Base-by-base conservation (phyloP, 768 basidiomycete genomes). In the Pseudohyphozyma bogoriensis region DNA sequence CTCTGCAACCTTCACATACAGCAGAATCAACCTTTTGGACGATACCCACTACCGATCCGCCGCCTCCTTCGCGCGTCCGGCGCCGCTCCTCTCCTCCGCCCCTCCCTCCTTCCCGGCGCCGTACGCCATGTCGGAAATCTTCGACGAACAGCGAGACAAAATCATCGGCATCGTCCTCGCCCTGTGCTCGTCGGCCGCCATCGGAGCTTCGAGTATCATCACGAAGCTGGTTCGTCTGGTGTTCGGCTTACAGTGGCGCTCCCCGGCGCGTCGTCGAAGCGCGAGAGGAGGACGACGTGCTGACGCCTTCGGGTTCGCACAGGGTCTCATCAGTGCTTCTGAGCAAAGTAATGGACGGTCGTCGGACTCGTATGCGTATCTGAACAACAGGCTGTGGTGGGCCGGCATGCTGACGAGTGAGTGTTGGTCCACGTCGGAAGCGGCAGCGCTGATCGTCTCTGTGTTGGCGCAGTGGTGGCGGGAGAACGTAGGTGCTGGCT, bases 331-430 rank as follows among this genome's bases (percentile, higher is more conserved):
- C 65, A 88, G 90, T 70, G 86, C 92, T 47, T 83, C 83, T 5
- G 78, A 81, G 63, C 77, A 50, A 16, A 26, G 49, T 1, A 59
- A 56, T 66, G 69, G 67, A n/a, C 66, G 79, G 51, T 85, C 86
- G 46, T 86, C 88, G 1, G 91, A 92, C 57, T 86, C 87, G 71
- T 80, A 85, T 66, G 76, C 86, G 13, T 99, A 97, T 73, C 77
- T 99, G 51, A 81, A 78, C 68, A 96, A 89, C 77, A 87, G 89
- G 35, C 84, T 90, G 64, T 99, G 93, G 93, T 99, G 93, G 93
- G 84, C 84, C 4, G 93, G 95, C 56, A 93, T 95, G 78, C 78
- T 82, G 40, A 91, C 87, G 16, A 79, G 93, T 96, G 72, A 75
- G 90, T 62, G 55, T 55, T 36, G 44, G 45, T 58, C 33, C 63